These are phyloP conservation scores for Aspergillus jensenii DNA, from an alignment of 2,329 filamentous ascomycete genomes.

Conservation along the genomic window DNA sequence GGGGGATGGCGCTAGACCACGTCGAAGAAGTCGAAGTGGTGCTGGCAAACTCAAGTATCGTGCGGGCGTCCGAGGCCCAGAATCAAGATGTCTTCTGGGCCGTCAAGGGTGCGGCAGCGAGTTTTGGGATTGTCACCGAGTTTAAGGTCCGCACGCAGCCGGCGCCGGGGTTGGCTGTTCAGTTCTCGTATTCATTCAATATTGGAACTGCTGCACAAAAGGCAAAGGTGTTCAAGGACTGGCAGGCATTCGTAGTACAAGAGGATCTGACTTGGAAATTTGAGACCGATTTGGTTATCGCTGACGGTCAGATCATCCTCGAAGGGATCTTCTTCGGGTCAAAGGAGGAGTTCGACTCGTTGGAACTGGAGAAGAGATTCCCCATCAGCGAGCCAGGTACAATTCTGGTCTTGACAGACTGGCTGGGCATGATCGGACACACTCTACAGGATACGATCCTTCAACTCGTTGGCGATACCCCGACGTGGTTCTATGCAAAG, in stretches of 20 bases:
- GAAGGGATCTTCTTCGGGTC: constrained; percentile 64
- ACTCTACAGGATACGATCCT: too few relatives aligned
- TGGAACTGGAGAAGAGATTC: constrained; percentile 28
- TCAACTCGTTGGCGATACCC: constrained; percentile 22
- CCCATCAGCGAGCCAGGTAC: constrained; percentile 17
- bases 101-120: constrained; percentile 36
- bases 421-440: neutral
- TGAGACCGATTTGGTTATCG: constrained; percentile 55
- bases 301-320: constrained; percentile 57
- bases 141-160: constrained; percentile 39
- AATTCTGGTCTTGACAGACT: constrained; percentile 28
- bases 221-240: constrained; percentile 53
- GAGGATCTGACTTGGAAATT: constrained; percentile 59
- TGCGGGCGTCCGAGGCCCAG: constrained; percentile 28
- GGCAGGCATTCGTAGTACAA: constrained; percentile 59
- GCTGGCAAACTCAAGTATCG: constrained; percentile 38
- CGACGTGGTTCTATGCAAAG: constrained; percentile 57
- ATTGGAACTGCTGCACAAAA: constrained; percentile 51
- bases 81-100: constrained; percentile 38
- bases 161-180: constrained; percentile 47
- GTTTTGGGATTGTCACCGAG: constrained; percentile 41
- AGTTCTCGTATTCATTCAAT: constrained; percentile 58
- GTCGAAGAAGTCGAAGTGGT: constrained; percentile 51
- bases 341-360: constrained; percentile 53
- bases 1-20: constrained; percentile 53